Evolutionary conservation across 2,329 filamentous ascomycete genomes (phyloP).

Genomic region (Diaporthe sp.): DNA sequence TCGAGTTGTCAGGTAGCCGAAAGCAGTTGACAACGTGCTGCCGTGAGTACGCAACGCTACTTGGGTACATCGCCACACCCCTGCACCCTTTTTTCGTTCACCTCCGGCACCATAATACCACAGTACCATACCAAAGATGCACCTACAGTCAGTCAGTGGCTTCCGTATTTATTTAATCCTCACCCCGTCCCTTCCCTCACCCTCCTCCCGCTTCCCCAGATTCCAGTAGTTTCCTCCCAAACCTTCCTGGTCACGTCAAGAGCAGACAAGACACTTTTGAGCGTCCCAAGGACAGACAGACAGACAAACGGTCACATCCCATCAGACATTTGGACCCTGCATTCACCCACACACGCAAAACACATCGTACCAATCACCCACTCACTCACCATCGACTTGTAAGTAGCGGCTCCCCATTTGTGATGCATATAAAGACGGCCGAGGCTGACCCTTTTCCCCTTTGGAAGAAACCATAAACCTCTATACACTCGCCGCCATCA

Average conservation of each 20-base stretch:
- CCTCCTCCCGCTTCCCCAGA: constrained; percentile 24
- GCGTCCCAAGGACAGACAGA: background rate
- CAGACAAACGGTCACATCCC: constrained; percentile 13
- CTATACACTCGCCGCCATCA: background rate
- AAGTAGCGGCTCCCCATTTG: background rate
- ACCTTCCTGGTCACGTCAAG: background rate
- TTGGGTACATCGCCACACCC: background rate
- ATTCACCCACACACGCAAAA: background rate
- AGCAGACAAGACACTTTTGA: constrained; percentile 1
- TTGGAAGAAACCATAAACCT: background rate
- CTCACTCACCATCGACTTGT: constrained; percentile 12
- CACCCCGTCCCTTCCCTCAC: constrained; percentile 23
- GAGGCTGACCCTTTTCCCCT: background rate
- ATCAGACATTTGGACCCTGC: constrained; percentile 3
- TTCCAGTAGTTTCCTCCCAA: background rate
- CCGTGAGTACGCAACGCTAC: background rate
- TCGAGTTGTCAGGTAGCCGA: background rate
- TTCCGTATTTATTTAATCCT: constrained; percentile 25
- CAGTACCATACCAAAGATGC: background rate
- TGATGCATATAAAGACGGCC: background rate
- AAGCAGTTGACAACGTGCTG: constrained; percentile 21
- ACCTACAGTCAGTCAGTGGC: constrained; percentile 3
- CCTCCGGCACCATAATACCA: constrained; percentile 17
- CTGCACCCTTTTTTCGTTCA: constrained; percentile 2
- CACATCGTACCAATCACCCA: constrained; percentile 1